Percentiles rank a stretch among this genome's conserved stretches.
phyloP scores from a whole-genome alignment of 805 yeast genomes.

The Kurtzmaniella fragi region DNA sequence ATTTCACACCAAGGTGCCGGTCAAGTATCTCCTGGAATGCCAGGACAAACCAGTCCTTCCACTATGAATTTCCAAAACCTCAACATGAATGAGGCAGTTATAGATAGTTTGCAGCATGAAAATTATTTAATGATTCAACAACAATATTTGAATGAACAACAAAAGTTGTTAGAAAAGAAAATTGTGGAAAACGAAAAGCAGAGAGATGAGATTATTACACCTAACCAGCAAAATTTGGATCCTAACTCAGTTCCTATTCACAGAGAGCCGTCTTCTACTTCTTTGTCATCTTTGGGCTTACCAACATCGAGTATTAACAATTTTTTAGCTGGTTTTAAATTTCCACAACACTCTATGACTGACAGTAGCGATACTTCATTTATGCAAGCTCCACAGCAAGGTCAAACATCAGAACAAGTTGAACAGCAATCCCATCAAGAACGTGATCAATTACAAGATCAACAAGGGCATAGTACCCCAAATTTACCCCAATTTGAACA shows the following conservation, averaged over 20 bases:
- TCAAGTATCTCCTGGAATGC: no score
- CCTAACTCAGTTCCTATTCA: background rate
- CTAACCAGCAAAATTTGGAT: no score
- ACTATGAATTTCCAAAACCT: background rate
- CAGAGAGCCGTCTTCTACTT: constrained; percentile 1
- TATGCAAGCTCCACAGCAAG: no score
- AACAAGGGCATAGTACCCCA: no score
- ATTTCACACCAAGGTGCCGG: no score
- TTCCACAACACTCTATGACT: background rate
- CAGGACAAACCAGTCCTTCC: background rate
- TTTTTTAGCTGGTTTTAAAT: background rate
- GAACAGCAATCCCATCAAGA: no score
- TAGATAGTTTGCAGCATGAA: constrained; percentile 22
- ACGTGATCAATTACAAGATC: no score
- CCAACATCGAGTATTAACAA: constrained; percentile 1
- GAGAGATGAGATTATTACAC: background rate
- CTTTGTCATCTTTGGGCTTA: background rate
- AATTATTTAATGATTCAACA: constrained; percentile 32
- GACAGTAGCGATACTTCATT: no score
- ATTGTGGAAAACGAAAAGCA: constrained; percentile 6
- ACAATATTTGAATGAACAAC: constrained; percentile 34
- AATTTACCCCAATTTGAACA: no score
- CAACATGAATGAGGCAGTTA: background rate
- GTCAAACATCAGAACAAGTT: no score
- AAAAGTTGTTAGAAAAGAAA: constrained; percentile 20